Evolutionary conservation across 2,329 filamentous ascomycete species (phyloP).

Genomic region (Penicillium palitans): DNA sequence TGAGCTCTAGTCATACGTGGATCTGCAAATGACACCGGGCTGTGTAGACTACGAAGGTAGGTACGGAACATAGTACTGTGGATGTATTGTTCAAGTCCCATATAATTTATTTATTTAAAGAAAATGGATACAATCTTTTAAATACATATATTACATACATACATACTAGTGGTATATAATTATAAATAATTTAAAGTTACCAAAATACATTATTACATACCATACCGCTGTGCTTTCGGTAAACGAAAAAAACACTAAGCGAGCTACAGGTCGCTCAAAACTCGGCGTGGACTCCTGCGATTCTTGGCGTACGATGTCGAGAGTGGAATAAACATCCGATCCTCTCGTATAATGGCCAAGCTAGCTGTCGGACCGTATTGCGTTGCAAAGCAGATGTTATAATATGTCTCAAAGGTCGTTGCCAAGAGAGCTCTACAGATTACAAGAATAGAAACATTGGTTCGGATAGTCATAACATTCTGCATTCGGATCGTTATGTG

Average conservation of each 20-base stretch:
- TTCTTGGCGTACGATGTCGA: background rate
- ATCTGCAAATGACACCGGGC: background rate
- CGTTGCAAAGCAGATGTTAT: background rate
- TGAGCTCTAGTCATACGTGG: background rate
- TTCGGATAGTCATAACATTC: slow-evolving; percentile 1
- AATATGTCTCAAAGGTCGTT: background rate
- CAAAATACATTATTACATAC: background rate
- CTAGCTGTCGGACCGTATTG: background rate
- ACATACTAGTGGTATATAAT: background rate
- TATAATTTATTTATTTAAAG: background rate
- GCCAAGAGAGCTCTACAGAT: background rate
- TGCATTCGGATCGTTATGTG: slow-evolving; percentile 6
- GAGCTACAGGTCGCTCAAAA: slow-evolving; percentile 4
- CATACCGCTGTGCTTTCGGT: background rate
- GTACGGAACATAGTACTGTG: background rate
- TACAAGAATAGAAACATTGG: background rate
- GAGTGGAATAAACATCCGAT: background rate
- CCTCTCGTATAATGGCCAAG: background rate
- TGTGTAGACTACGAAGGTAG: background rate
- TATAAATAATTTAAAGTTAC: background rate
- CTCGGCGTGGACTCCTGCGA: background rate
- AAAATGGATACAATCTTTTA: background rate
- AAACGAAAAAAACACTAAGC: background rate
- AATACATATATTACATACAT: background rate
- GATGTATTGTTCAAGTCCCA: background rate